Conservation (phyloP, 2,329 filamentous ascomycete genomes). For the Colletotrichum theobromicola region DNA sequence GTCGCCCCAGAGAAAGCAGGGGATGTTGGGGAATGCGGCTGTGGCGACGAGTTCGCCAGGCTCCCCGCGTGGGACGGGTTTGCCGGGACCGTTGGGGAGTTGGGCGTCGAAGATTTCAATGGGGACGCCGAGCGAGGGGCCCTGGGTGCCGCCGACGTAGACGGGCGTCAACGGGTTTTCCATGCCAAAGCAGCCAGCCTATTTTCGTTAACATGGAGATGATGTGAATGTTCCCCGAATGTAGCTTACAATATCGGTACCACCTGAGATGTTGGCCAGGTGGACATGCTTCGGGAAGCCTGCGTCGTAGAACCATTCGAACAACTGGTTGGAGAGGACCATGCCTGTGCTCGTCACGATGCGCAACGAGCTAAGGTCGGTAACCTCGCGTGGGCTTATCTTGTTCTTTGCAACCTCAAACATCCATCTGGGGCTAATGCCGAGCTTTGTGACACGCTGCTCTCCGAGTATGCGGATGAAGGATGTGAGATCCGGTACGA, state of each 20-base stretch:
- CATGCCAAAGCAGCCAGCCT: conserved; percentile 64
- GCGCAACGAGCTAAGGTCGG: conserved; percentile 66
- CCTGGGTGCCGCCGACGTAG: conserved; percentile 60
- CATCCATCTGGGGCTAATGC: conserved; percentile 79
- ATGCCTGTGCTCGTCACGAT: conserved; percentile 78
- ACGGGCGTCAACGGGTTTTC: conserved; percentile 75
- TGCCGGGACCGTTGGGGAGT: conserved; percentile 49
- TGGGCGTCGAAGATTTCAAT: conserved; percentile 69
- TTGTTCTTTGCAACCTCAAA: conserved; percentile 71
- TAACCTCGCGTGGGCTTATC: conserved; percentile 65
- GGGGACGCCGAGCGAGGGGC: conserved; percentile 52
- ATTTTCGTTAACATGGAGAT: neutral
- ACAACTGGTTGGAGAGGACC: conserved; percentile 78
- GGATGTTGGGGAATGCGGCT: conserved; percentile 76
- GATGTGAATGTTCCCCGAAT: neutral
- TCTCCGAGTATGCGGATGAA: conserved; percentile 68
- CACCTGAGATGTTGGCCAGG: conserved; percentile 76
- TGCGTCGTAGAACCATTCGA: conserved; percentile 78
- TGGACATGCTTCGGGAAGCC: conserved; percentile 73
- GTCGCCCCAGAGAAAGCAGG: conserved; percentile 70
- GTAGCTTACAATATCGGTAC: conserved; percentile 71
- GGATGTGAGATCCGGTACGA: conserved; percentile 69
- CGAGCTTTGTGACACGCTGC: conserved; percentile 73
- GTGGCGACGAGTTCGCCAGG: conserved; percentile 79
- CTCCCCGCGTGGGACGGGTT: conserved; percentile 58